Conservation (phyloP, 23 red algal genomes). For the Agarophyton chilense region DNA sequence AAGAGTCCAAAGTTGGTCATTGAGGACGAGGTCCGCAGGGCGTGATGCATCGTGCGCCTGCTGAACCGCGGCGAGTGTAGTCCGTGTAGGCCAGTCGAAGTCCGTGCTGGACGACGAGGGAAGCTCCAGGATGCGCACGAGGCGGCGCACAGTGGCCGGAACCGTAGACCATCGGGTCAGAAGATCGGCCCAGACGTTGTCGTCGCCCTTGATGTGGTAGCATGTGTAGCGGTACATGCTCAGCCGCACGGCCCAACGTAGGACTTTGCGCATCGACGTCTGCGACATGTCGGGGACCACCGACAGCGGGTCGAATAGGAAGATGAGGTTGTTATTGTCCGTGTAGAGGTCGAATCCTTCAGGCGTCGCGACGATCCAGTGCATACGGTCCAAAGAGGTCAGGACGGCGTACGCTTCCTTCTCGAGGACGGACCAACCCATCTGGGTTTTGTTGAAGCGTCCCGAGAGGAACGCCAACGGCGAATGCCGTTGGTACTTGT, state of each 20-base stretch:
- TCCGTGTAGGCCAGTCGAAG: slow-evolving; percentile 22
- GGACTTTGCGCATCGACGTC: slow-evolving; percentile 42
- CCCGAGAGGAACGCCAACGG: slow-evolving; percentile 13
- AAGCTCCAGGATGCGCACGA: slow-evolving; percentile 26
- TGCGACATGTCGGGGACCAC: slow-evolving; percentile 30
- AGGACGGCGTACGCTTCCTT: slow-evolving; percentile 40
- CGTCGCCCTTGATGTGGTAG: slow-evolving; percentile 52
- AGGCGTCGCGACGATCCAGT: slow-evolving; percentile 33
- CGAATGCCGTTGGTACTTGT: not conserved
- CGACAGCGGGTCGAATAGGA: slow-evolving; percentile 55
- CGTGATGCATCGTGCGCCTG: not conserved
- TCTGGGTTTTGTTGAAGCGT: slow-evolving; percentile 45
- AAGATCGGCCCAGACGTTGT: slow-evolving; percentile 44
- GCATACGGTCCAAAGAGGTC: slow-evolving; percentile 20
- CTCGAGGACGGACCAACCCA: slow-evolving; percentile 45
- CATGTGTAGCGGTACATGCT: slow-evolving; percentile 52
- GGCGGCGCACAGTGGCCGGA: not conserved
- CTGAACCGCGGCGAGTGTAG: not conserved
- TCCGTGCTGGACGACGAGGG: slow-evolving; percentile 4
- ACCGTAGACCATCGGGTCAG: slow-evolving; percentile 21
- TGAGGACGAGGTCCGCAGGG: not conserved
- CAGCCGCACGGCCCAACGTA: slow-evolving; percentile 21
- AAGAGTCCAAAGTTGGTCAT: not conserved
- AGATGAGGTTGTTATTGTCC: slow-evolving; percentile 64
- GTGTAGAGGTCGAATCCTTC: slow-evolving; percentile 32